Base-by-base conservation (phyloP, 441 rosid species). In the Macaranga tanarius region DNA sequence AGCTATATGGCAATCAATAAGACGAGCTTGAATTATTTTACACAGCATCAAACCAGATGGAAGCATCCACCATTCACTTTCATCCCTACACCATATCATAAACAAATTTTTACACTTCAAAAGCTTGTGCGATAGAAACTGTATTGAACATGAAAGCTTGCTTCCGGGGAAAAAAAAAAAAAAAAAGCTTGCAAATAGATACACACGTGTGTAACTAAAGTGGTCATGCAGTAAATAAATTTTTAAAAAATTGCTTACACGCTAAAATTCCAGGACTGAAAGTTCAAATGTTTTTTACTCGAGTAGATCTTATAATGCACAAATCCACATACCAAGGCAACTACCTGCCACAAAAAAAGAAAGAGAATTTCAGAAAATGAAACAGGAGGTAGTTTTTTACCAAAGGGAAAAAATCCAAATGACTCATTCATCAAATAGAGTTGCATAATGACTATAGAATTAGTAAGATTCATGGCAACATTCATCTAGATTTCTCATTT, bases 21-120 rank as follows among this genome's bases (percentile, higher is more conserved):
- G 90, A 69, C 87, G 85, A 3, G 92, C 87, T 82, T 89, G 97
- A 69, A 93, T 70, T 28, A 87, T 80, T 84, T 92, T 93, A 87
- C 95, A 88, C 19, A 88, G 38, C 66, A 86, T 50, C 76, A 91
- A 81, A 51, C 95, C 95, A 7, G 80, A 83, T 28, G 98, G 95
- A 79, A 93, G 90, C 84, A 93, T 85, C 98, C 98, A 93, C 98
- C 97, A 93, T 72, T 91, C 98, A 42, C 93, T 91, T 83, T 93
- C 98, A 75, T 93, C 98, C 95, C 98, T 93, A 79, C 81, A 74
- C 48, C 42, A n/a, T n/a, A n/a, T n/a, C n/a, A n/a, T n/a, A n/a
- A n/a, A n/a, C n/a, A n/a, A n/a, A n/a, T n/a, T n/a, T n/a, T n/a
- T n/a, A n/a, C 38, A 34, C 6, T 34, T 34, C 56, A 67, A 11